A percentile compares a stretch with the other conserved stretches of the same genome.
phyloP scores from a whole-genome alignment of 129 eudicot species.

The Artemisia argyi region DNA sequence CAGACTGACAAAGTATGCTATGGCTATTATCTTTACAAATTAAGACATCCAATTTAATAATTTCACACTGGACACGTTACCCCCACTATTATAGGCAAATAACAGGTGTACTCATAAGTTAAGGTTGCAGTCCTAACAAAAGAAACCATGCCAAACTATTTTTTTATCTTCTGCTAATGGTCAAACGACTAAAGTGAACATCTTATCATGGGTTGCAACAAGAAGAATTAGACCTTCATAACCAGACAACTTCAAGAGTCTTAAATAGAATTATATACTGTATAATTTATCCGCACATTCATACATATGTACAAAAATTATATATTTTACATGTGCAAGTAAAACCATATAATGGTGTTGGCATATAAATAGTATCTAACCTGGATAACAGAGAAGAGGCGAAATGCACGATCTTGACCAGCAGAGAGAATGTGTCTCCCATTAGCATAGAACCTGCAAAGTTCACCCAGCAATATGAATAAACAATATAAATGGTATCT shows the following conservation, averaged over 20 bases:
- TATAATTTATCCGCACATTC: not conserved
- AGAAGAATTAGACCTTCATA: too few species aligned
- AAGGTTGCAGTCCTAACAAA: not conserved
- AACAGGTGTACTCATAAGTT: not conserved
- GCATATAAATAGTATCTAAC: conserved; percentile 23
- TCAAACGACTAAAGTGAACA: conserved; percentile 13
- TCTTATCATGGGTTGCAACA: not conserved
- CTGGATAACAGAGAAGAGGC: conserved; percentile 94
- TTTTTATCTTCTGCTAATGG: not conserved
- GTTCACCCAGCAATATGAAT: conserved; percentile 16
- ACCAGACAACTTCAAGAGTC: not conserved
- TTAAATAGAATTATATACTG: not conserved
- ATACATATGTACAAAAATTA: not conserved
- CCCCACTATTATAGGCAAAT: not conserved
- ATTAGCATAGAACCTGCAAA: conserved; percentile 80
- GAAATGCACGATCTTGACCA: conserved; percentile 97
- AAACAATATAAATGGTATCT: conserved; percentile 2
- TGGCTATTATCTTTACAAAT: not conserved
- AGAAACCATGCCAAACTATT: not conserved
- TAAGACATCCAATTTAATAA: not conserved
- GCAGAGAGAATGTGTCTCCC: conserved; percentile 97
- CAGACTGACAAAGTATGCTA: not conserved
- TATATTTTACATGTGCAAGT: not conserved
- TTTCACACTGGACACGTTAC: not conserved
- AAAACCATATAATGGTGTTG: not conserved